These are phyloP conservation scores for Cytospora chrysosperma DNA, from an alignment of 2,329 filamentous ascomycete genomes.

Conservation along the genomic window DNA sequence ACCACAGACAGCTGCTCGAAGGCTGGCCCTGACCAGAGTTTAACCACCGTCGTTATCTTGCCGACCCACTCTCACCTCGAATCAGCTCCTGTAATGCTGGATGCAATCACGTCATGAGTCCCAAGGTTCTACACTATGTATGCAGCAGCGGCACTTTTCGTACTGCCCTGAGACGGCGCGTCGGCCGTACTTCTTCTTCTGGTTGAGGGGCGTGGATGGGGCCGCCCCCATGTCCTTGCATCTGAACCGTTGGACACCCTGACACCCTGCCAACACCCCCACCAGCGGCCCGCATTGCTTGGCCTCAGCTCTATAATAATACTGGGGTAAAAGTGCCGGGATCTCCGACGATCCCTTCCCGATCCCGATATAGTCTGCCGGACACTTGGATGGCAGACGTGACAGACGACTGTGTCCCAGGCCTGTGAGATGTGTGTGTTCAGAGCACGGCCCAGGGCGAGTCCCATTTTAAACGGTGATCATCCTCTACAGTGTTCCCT, in stretches of 20 bases:
- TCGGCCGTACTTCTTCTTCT: background rate
- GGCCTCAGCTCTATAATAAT: background rate
- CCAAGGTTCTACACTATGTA: too few relatives aligned
- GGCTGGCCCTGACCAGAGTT: background rate
- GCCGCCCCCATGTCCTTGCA: background rate
- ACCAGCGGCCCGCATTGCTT: background rate
- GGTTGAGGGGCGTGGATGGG: background rate
- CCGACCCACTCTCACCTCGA: background rate
- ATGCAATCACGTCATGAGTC: background rate
- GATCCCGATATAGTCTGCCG: background rate
- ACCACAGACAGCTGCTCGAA: background rate
- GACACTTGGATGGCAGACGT: background rate
- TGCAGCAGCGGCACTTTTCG: background rate
- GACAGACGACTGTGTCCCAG: background rate
- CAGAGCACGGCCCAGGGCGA: background rate
- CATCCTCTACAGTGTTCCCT: background rate
- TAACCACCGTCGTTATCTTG: background rate
- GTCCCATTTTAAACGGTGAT: background rate
- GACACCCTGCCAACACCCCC: too few relatives aligned
- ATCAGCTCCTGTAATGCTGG: background rate
- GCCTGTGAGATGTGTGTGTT: too few relatives aligned
- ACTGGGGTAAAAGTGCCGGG: background rate
- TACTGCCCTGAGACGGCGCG: background rate
- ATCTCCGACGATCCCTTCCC: background rate
- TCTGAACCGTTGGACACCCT: background rate